Evolutionary conservation across 352 stramenopile species (phyloP).

Genomic region (Pythium phragmiticola): DNA sequence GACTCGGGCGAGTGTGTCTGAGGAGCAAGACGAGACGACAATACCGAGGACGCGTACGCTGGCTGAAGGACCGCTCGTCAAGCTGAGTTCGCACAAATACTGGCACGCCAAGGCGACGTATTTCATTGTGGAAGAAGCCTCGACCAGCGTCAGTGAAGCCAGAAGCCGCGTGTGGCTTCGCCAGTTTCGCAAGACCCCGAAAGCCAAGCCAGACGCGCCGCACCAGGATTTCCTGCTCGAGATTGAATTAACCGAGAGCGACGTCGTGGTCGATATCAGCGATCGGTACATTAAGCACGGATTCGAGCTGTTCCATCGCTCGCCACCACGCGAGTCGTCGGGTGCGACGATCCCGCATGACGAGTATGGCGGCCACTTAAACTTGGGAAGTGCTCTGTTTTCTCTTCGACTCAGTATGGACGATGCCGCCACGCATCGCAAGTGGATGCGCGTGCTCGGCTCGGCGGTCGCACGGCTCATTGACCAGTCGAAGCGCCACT

Average conservation of each 20-base stretch:
- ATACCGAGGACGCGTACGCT: conserved; percentile 29
- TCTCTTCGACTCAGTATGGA: conserved; percentile 42
- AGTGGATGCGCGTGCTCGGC: conserved; percentile 49
- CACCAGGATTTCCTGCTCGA: conserved; percentile 27
- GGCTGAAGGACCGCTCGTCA: conserved; percentile 50
- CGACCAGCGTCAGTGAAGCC: background rate
- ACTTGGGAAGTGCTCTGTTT: conserved; percentile 7
- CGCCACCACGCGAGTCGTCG: background rate
- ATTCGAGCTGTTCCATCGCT: conserved; percentile 40
- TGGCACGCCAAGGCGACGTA: conserved; percentile 58
- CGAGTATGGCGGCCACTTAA: background rate
- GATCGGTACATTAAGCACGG: conserved; percentile 45
- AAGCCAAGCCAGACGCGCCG: background rate
- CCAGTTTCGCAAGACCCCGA: conserved; percentile 41
- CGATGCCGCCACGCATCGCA: conserved; percentile 34
- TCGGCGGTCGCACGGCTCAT: conserved; percentile 48
- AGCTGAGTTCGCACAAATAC: conserved; percentile 53
- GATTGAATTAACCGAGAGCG: conserved; percentile 46
- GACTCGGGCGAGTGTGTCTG: no score
- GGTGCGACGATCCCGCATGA: background rate
- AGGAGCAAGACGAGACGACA: background rate
- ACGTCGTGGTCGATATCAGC: conserved; percentile 55
- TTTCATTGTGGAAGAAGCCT: conserved; percentile 46
- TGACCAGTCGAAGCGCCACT: conserved; percentile 34
- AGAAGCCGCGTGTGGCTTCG: conserved; percentile 36